Evolutionary conservation across 768 basidiomycete species (phyloP), one percentile per base, ranked within the genome.

Genomic region (Collybia mongolica): DNA sequence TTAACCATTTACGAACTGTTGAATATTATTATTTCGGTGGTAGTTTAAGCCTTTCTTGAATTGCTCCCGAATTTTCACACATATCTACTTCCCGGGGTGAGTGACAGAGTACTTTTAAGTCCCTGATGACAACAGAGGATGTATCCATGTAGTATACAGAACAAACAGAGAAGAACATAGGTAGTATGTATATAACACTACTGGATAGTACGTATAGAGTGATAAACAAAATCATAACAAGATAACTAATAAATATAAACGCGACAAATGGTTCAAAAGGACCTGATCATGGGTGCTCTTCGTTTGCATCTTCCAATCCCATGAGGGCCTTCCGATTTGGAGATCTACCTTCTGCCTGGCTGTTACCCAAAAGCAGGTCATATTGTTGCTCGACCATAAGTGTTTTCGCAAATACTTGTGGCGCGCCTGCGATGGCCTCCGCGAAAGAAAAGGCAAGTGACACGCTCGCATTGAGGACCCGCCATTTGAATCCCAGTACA

Each of bases 371-470:
- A 15, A 60, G 41, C 9, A 44, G 54, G 32, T 59, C 54, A 20
- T 48, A 40, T 24, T 53, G 58, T 43, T 63, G 61, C 44, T 74
- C 65, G 11, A 42, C 57, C 11, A 63, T 41, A 12, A 70, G 54
- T 2, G 61, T 63, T 41, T 66, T 57, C 6, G 66, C 68, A 42
- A 72, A 67, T 0, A 55, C 55, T 24, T 64, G 62, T 2, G 83
- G 82, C 0, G 80, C 76, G 7, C 56, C 61, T 17, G 72, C 70
- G 46, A 88, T 77, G 0, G 81, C 82, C 62, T 88, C 86, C 1
- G 84, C 80, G 55, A 86, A 84, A 2, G 86, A 81, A 58, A 87
- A 86, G 0, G 83, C 83, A 9, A 83, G 73, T 7, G 75, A 73
- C 24, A 86, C 66, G 4, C 73, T 66, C 0, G 86, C 82, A 39